Base-by-base conservation (phyloP, 805 yeast genomes). In the Saccharomyces cerevisiae region DNA sequence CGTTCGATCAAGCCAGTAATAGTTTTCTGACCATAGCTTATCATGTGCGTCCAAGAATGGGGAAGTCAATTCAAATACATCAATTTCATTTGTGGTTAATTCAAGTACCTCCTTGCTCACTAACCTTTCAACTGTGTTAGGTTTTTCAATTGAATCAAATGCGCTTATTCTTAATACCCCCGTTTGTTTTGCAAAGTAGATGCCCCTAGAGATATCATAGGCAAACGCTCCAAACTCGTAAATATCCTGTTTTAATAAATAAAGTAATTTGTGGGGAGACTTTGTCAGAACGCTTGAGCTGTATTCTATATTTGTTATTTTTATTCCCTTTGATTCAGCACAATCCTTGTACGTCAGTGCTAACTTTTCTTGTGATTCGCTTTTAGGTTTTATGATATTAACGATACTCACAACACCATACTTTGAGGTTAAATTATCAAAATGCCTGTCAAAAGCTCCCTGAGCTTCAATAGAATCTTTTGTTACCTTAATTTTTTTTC, bases 101-200 rank as follows among this genome's bases (percentile, higher is more conserved):
- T 71, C 73, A 41, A 94, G 64, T 1, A 89, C 87, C 52, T 83
- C 84, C 59, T 79, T 79, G 31, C 91, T 85, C 2, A 92, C 77
- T 9, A 90, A 85, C 70, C 87, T 62, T 49, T 72, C 74, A 5
- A 94, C 82, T 57, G 89, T 76, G 60, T 89, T 89, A 3, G 96
- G 88, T 59, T 96, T 78, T 63, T 89, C 97, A 54, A 92, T 75
- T 58, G 97, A 89, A 67, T 88, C 96, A 59, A 94, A 78, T 59
- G 97, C 88, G 69, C 94, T 91, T 13, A 91, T 83, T 57, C 98
- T 74, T 64, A 94, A 86, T 4, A 90, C 85, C 41, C 99, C 99
- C 49, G 87, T 82, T 68, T 94, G 99, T 64, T 89, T 85, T 6
- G 87, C 83, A 14, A 85, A 76, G 51, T 79, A 80, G 55, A 83